A percentile compares a stretch with the other conserved stretches of the same genome.
Evolutionary conservation across 768 basidiomycete genomes (phyloP).

Genomic region (Postia placenta): DNA sequence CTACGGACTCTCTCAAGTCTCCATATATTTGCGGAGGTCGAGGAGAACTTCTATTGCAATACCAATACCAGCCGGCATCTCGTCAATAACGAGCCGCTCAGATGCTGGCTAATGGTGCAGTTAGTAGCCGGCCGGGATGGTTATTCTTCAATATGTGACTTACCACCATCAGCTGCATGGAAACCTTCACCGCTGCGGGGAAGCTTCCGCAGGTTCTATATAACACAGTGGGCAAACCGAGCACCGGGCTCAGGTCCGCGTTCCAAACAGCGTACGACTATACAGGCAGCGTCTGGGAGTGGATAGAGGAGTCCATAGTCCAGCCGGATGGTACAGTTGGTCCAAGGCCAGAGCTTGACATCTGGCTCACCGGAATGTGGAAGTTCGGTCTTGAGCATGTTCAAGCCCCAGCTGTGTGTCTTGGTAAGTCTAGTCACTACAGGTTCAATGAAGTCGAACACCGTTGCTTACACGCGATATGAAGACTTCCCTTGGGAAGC

Average conservation of each 20-base stretch:
- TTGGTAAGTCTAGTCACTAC: constrained; percentile 1
- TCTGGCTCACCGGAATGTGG: constrained; percentile 1
- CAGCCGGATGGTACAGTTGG: constrained; percentile 5
- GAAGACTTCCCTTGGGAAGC: constrained; percentile 13
- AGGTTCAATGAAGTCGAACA: background rate
- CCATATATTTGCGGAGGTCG: constrained; percentile 8
- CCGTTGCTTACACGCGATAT: no score
- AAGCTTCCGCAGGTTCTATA: constrained; percentile 8
- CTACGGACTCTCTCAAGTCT: constrained; percentile 2
- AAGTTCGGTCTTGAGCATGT: constrained; percentile 4
- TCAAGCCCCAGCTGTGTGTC: constrained; percentile 3
- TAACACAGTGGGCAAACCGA: background rate
- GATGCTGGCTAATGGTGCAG: constrained; percentile 2
- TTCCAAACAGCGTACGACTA: constrained; percentile 2
- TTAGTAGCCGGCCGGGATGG: no score
- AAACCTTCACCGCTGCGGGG: constrained; percentile 4
- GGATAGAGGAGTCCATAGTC: constrained; percentile 3
- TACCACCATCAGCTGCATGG: background rate
- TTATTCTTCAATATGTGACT: no score
- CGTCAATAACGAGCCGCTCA: background rate
- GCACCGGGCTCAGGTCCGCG: constrained; percentile 1
- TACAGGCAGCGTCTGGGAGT: constrained; percentile 4
- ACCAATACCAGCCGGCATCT: constrained; percentile 1
- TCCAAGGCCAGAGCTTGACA: constrained; percentile 5
- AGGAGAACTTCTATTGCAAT: constrained; percentile 2